Base-by-base conservation (phyloP, 441 rosid genomes). In the Euphorbia celastroides region DNA sequence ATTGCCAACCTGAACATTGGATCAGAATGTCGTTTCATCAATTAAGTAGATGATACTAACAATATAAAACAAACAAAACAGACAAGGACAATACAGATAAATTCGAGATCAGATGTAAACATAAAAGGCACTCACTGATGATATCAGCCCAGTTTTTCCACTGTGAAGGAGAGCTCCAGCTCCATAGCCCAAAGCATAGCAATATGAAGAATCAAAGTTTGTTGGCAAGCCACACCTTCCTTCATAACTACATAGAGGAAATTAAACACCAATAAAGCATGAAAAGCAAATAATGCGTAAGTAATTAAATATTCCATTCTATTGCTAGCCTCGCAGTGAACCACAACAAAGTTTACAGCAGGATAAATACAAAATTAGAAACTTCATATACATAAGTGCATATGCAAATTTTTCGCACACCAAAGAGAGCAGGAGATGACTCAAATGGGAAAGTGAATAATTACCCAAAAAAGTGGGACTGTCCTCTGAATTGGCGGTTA, bases 201-300 rank as follows among this genome's bases (percentile, higher is more conserved):
- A 94, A 76, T 94, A 94, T 38, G 79, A 76, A 64, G 98, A 75
- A 81, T 95, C 99, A 68, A 95, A 92, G 76, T 95, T 90, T 17
- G 97, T 90, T 62, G 99, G 98, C 80, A 92, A 80, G 57, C 99
- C 98, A 58, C 99, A 92, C 79, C 99, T 87, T 67, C 99, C 99
- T 88, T 57, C 61, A 57, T 57, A 57, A 57, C 61, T 57, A 30
- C 13, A 30, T 6, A 57, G 20, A 4, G 11, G 32, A 23, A 27
- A 27, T 57, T 38, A 57, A 28, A 22, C 60, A 16, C 17, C 20
- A 57, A 20, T 57, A 28, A 57, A 28, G 34, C 19, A 30, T 14
- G 7, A 25, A 55, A 25, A 16, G 4, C n/a, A 54, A 7, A 54
- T 54, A 34, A 57, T 57, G 60, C 60, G 28, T 27, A 14, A 56